Evolutionary conservation across 257 asterid genomes (phyloP).

Genomic region (Verbena officinalis): DNA sequence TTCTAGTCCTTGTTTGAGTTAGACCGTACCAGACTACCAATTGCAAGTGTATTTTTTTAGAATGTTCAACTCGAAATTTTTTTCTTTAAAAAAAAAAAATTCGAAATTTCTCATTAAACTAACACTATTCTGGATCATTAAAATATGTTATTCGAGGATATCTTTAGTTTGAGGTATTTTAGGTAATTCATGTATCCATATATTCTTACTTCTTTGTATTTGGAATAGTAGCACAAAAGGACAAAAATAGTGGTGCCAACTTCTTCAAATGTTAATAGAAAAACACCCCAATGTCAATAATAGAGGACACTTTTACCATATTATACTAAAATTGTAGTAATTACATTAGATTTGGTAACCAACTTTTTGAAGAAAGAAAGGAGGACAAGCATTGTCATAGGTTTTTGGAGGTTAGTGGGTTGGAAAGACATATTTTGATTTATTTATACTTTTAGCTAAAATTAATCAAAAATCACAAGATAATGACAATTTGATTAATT

Average conservation of each 20-base stretch:
- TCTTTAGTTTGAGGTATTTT: background rate
- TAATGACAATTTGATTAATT: constrained; percentile 22
- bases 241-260: constrained; percentile 23
- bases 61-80: too few relatives aligned
- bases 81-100: too few relatives aligned
- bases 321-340: background rate
- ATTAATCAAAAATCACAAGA: constrained; percentile 10
- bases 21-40: too few relatives aligned
- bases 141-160: background rate
- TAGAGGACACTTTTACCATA: constrained; percentile 4
- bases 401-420: constrained; percentile 20
- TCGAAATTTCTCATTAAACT: too few relatives aligned
- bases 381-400: constrained; percentile 10
- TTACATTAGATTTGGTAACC: constrained; percentile 45
- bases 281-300: constrained; percentile 25
- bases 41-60: too few relatives aligned
- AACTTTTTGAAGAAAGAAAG: constrained; percentile 31
- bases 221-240: constrained; percentile 12
- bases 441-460: constrained; percentile 17
- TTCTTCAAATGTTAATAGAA: constrained; percentile 5
- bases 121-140: too few relatives aligned
- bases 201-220: too few relatives aligned
- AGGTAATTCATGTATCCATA: too few relatives aligned
- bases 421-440: constrained; percentile 25
- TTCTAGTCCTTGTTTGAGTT: too few relatives aligned